Percentiles rank a stretch among this genome's conserved stretches.
Evolutionary conservation across 1,284 basidiomycete genomes (phyloP).

Genomic region (Trichosporon asahii): DNA sequence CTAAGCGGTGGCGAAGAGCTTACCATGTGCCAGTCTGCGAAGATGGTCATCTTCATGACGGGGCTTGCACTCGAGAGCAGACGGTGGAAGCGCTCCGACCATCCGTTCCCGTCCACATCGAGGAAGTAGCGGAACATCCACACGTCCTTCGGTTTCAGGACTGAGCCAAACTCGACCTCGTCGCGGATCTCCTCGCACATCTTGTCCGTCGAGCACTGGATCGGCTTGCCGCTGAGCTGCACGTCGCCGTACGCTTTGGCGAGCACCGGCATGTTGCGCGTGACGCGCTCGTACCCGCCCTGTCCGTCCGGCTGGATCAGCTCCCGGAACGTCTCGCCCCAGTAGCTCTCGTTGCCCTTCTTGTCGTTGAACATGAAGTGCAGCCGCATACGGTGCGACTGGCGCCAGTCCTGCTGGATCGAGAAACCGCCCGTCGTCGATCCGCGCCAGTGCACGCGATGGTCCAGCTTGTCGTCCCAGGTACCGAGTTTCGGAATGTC

Average conservation of each 20-base stretch:
- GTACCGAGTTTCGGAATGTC: conserved; percentile 33
- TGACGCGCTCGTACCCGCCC: conserved; percentile 37
- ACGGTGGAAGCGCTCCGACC: conserved; percentile 63
- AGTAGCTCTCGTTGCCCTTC: conserved; percentile 39
- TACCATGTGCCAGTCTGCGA: conserved; percentile 52
- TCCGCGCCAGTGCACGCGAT: conserved; percentile 53
- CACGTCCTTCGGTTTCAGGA: conserved; percentile 56
- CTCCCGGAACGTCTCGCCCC: conserved; percentile 35
- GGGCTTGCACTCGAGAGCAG: conserved; percentile 50
- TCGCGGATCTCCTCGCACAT: conserved; percentile 40
- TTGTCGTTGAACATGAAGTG: conserved; percentile 51
- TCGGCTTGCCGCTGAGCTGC: conserved; percentile 46
- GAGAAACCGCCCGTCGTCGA: conserved; percentile 51
- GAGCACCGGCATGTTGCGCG: conserved; percentile 36
- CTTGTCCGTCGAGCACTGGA: conserved; percentile 35
- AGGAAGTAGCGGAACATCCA: conserved; percentile 53
- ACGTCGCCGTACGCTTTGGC: conserved; percentile 51
- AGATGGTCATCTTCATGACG: conserved; percentile 52
- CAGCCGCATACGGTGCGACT: conserved; percentile 50
- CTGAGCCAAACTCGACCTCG: conserved; percentile 53
- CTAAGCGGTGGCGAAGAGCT: conserved; percentile 11
- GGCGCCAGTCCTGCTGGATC: conserved; percentile 48
- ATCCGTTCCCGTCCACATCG: conserved; percentile 62
- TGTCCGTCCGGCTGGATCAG: conserved; percentile 49
- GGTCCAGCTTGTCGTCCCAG: conserved; percentile 49